A percentile compares a stretch with the other conserved stretches of the same genome.
phyloP scores from a whole-genome alignment of 768 basidiomycete genomes.

The Dioszegia crocea region DNA sequence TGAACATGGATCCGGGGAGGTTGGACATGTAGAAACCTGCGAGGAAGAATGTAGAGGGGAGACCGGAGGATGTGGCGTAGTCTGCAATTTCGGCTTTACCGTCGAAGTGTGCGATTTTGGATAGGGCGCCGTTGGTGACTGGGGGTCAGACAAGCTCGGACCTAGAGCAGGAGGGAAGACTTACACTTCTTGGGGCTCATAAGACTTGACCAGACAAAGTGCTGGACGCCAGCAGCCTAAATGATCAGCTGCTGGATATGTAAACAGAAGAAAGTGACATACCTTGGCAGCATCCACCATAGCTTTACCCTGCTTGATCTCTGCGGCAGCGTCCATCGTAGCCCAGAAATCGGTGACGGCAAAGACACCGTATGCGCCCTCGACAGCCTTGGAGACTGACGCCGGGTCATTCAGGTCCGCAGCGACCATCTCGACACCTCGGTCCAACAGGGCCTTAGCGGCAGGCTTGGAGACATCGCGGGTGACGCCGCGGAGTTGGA shows the following conservation, averaged over 20 bases:
- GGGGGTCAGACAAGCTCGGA: background rate
- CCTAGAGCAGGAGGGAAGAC: background rate
- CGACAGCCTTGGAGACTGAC: slow-evolving; percentile 24
- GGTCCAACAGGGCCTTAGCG: slow-evolving; percentile 14
- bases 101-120: slow-evolving; percentile 29
- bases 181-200: slow-evolving; percentile 15
- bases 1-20: slow-evolving; percentile 9
- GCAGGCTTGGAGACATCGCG: slow-evolving; percentile 32
- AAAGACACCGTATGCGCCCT: slow-evolving; percentile 36
- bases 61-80: slow-evolving; percentile 17
- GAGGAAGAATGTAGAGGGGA: slow-evolving; percentile 21
- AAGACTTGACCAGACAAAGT: slow-evolving; percentile 18
- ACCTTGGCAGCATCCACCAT: slow-evolving; percentile 33
- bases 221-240: slow-evolving; percentile 15
- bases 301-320: slow-evolving; percentile 26
- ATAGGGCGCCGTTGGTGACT: slow-evolving; percentile 25
- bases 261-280: background rate
- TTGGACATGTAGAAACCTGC: slow-evolving; percentile 28
- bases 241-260: background rate
- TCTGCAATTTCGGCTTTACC: slow-evolving; percentile 21
- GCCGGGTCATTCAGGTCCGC: slow-evolving; percentile 27
- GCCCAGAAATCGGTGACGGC: slow-evolving; percentile 28
- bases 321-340: slow-evolving; percentile 2
- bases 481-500: slow-evolving; percentile 34
- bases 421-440: slow-evolving; percentile 38